phyloP scores from a whole-genome alignment of 2,329 filamentous ascomycete genomes.

The Exophiala spinifera region DNA sequence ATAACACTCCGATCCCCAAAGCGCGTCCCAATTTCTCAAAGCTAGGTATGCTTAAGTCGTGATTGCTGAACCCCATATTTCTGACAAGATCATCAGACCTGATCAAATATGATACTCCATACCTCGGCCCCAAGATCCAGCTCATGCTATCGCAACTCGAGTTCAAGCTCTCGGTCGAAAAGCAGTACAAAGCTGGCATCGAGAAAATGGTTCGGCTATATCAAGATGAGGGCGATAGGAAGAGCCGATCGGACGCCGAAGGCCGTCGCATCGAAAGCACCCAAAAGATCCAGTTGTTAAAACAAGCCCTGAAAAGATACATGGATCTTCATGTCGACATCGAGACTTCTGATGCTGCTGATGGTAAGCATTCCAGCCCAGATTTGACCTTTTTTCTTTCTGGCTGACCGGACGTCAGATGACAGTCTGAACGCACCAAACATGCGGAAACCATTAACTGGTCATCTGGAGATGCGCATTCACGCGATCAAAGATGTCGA shows the following conservation, averaged over 20 bases:
- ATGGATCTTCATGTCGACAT: constrained; percentile 96
- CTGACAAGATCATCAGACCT: constrained; percentile 61
- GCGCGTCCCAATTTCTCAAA: constrained; percentile 89
- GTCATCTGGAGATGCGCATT: constrained; percentile 81
- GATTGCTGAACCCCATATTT: neutral
- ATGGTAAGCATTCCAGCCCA: constrained; percentile 59
- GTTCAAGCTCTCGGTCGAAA: constrained; percentile 98
- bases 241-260: constrained; percentile 90
- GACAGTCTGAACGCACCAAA: constrained; percentile 96
- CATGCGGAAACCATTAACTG: constrained; percentile 90
- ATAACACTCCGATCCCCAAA: constrained; percentile 62
- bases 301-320: constrained; percentile 93
- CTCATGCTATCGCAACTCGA: constrained; percentile 98
- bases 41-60: constrained; percentile 64
- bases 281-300: constrained; percentile 93
- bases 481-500: constrained; percentile 91
- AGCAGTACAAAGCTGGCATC: constrained; percentile 97
- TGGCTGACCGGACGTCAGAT: constrained; percentile 54
- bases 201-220: constrained; percentile 99
- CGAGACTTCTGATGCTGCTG: constrained; percentile 70
- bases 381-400: constrained; percentile 32
- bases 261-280: constrained; percentile 88
- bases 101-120: constrained; percentile 96
- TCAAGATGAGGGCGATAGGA: constrained; percentile 93
- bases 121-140: constrained; percentile 94